Base-by-base conservation (phyloP, 106 monocot species). In the Dactylorhiza incarnata region DNA sequence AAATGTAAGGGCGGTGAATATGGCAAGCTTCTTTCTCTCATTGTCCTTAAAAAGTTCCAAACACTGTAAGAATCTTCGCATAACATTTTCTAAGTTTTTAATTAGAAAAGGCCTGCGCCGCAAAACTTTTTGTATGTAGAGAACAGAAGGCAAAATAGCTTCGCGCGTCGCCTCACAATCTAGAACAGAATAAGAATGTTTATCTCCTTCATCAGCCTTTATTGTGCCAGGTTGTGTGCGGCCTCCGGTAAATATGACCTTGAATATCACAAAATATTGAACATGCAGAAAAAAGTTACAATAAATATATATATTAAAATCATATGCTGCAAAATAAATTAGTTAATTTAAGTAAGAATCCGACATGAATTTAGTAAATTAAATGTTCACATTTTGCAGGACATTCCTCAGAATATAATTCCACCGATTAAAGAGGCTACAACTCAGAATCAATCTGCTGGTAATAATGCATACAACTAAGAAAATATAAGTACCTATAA, bases 51-150 rank as follows among this genome's bases (percentile, higher is more conserved):
- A 90, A 24, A 85, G 83, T 50, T 87, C 90, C 86, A 96, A 78
- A 6, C 89, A 96, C 78, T 96, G 96, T n/a, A 96, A 54, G 71
- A 87, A 85, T 55, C 79, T 90, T 77, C 81, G 87, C 79, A 80
- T 87, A 75, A 90, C 96, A 96, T 93, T 93, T 87, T 96, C 96
- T 74, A 96, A 89, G 51, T 86, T 93, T 82, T 96, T 96, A 71
- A 96, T 96, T 61, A 96, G 80, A 75, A 96, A 96, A n/a, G 96
- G 96, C 80, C 84, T 85, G 3, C 93, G 83, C 4, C 96, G 88
- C 63, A 96, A 78, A 48, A 88, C 91, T 72, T 96, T 96, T 74
- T 96, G 96, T 22, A 96, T 90, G 79, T 91, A 93, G 71, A 93
- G 93, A 73, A 96, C 96, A 68, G 13, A 91, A 65, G 96, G 96